phyloP scores from a whole-genome alignment of 306 rosid genomes.

The Quercus bicolor region DNA sequence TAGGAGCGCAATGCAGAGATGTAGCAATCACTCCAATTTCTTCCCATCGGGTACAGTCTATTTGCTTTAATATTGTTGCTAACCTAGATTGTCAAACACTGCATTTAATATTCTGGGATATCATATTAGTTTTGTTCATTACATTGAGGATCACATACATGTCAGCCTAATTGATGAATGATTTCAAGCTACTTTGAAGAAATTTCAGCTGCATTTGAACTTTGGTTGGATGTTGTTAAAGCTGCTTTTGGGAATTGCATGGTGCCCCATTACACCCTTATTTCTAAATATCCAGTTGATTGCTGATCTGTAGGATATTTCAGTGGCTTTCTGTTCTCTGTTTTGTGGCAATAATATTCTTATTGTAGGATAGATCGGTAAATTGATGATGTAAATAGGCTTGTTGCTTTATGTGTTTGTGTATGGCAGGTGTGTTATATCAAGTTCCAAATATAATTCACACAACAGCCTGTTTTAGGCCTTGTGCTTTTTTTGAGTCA shows the following conservation, averaged over 20 bases:
- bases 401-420: not conserved
- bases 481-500: not conserved
- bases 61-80: not conserved
- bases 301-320: not conserved
- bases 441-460: not conserved
- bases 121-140: not conserved
- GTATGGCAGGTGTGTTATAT: not conserved
- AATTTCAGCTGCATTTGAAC: not conserved
- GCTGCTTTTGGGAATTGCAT: not conserved
- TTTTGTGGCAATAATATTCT: not conserved
- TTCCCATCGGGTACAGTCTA: constrained; percentile 50
- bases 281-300: not conserved
- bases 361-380: not conserved
- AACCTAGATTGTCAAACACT: not conserved
- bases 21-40: constrained; percentile 51
- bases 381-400: not conserved
- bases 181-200: not conserved
- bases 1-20: constrained; percentile 89
- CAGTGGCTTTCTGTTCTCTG: not conserved
- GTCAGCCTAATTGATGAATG: not conserved
- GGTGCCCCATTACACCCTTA: not conserved
- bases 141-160: not conserved
- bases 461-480: not conserved
- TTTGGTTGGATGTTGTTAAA: not conserved
- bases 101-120: not conserved